Conservation (phyloP, 768 basidiomycete species). For the Boletus tomentosulus region DNA sequence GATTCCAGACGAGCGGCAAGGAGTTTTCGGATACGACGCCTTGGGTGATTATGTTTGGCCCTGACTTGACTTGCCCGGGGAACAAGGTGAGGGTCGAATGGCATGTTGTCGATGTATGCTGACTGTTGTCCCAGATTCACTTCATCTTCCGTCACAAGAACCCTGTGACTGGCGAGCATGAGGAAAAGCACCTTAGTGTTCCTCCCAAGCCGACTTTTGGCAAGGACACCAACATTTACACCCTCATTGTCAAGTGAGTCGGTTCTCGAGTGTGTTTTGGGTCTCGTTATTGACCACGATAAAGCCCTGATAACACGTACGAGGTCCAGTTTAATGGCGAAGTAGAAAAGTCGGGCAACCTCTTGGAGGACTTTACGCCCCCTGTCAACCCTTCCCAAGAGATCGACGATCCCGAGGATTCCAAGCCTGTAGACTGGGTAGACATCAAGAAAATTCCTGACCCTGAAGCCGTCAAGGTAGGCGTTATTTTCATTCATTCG, state of each 20-base stretch:
- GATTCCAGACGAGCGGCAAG: slow-evolving; percentile 90
- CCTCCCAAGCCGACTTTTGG: slow-evolving; percentile 83
- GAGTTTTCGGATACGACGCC: slow-evolving; percentile 93
- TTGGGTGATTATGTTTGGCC: slow-evolving; percentile 97
- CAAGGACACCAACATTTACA: slow-evolving; percentile 92
- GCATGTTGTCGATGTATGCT: background rate
- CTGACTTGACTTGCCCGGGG: slow-evolving; percentile 89
- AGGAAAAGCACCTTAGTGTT: slow-evolving; percentile 91
- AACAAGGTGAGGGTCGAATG: slow-evolving; percentile 60
- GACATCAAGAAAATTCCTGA: slow-evolving; percentile 84
- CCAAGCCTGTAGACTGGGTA: slow-evolving; percentile 92
- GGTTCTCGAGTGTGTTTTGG: background rate
- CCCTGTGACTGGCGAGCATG: slow-evolving; percentile 86
- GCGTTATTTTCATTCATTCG: background rate
- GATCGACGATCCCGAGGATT: slow-evolving; percentile 90
- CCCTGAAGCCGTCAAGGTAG: slow-evolving; percentile 75
- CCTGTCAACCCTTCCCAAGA: slow-evolving; percentile 89
- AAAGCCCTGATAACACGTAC: slow-evolving; percentile 89
- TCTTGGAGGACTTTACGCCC: slow-evolving; percentile 92
- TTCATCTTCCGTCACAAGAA: slow-evolving; percentile 99
- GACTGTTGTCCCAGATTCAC: slow-evolving; percentile 60
- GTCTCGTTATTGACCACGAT: slow-evolving; percentile 1
- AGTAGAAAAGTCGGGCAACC: slow-evolving; percentile 69
- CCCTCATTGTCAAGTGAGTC: slow-evolving; percentile 84
- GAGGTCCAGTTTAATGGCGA: slow-evolving; percentile 89